A percentile compares a stretch with the other conserved stretches of the same genome.
Evolutionary conservation across 2,329 filamentous ascomycete species (phyloP).

Genomic region (Exophiala alcalophila): DNA sequence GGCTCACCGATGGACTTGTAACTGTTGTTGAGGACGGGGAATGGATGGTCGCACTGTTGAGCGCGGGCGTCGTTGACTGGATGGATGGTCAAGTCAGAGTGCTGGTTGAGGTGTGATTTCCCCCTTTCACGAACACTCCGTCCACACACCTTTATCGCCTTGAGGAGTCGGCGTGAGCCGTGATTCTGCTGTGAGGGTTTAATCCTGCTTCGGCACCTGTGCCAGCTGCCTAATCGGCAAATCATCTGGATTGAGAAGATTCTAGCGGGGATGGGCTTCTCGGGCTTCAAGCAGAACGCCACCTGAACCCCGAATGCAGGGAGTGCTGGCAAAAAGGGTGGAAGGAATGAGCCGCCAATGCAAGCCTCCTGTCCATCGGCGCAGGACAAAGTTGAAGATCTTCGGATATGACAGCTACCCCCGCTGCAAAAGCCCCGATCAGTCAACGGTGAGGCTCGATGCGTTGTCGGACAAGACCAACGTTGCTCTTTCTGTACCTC

Average conservation of each 20-base stretch:
- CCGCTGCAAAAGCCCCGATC: too few species aligned
- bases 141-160: background rate
- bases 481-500: too few species aligned
- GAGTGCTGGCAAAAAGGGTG: background rate
- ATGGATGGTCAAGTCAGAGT: conserved; percentile 47
- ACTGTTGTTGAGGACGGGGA: conserved; percentile 41
- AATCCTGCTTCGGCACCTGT: conserved; percentile 3
- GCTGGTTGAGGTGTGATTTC: conserved; percentile 38
- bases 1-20: conserved; percentile 43
- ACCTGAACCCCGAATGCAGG: conserved; percentile 12
- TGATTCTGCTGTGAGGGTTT: background rate
- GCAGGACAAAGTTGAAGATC: conserved; percentile 1
- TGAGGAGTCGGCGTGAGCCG: too few species aligned
- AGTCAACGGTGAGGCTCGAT: background rate
- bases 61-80: conserved; percentile 45
- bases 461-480: background rate
- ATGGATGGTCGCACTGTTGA: conserved; percentile 45
- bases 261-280: conserved; percentile 1
- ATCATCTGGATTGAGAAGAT: background rate
- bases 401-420: background rate
- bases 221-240: conserved; percentile 2
- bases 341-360: conserved; percentile 4
- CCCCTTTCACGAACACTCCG: background rate
- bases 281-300: conserved; percentile 8
- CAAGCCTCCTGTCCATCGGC: conserved; percentile 6